phyloP scores from a whole-genome alignment of 306 rosid genomes.

The Rubus idaeus region DNA sequence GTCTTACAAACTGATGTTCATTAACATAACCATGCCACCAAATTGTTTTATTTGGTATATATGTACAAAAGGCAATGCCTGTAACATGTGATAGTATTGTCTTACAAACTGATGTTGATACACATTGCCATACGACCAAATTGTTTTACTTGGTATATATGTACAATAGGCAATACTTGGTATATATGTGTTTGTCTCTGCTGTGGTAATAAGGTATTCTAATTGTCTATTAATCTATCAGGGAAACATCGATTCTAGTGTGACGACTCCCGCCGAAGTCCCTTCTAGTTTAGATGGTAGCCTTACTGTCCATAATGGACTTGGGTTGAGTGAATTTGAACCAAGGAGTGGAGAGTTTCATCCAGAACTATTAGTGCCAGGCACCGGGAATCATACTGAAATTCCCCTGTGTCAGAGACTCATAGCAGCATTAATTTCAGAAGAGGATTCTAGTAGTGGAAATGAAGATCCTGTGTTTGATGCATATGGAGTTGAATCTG shows the following conservation, averaged over 20 bases:
- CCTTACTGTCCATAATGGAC: constrained; percentile 50
- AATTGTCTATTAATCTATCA: constrained; percentile 36
- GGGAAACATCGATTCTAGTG: constrained; percentile 62
- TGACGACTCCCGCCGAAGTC: constrained; percentile 35
- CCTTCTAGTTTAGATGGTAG: constrained; percentile 49
- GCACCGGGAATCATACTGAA: constrained; percentile 53
- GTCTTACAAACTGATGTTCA: constrained; percentile 7
- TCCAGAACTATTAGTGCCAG: constrained; percentile 44
- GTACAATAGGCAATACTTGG: not conserved
- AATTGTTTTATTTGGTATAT: constrained; percentile 7
- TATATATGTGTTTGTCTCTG: constrained; percentile 7
- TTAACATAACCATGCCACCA: not conserved
- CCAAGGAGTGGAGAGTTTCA: constrained; percentile 36
- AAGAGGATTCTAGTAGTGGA: constrained; percentile 67
- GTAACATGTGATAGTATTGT: not conserved
- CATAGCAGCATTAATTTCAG: constrained; percentile 83
- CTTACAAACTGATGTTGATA: not conserved
- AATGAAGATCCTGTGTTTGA: constrained; percentile 59
- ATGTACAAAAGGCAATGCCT: not conserved
- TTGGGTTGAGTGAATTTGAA: constrained; percentile 40
- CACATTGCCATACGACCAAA: not conserved
- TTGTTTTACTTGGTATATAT: not conserved
- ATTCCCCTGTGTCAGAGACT: constrained; percentile 86
- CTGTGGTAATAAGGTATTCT: constrained; percentile 13
- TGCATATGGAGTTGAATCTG: constrained; percentile 55